Evolutionary conservation across 371 early-diverging fungal genomes (phyloP).

Genomic region (Rhizopus microsporus): DNA sequence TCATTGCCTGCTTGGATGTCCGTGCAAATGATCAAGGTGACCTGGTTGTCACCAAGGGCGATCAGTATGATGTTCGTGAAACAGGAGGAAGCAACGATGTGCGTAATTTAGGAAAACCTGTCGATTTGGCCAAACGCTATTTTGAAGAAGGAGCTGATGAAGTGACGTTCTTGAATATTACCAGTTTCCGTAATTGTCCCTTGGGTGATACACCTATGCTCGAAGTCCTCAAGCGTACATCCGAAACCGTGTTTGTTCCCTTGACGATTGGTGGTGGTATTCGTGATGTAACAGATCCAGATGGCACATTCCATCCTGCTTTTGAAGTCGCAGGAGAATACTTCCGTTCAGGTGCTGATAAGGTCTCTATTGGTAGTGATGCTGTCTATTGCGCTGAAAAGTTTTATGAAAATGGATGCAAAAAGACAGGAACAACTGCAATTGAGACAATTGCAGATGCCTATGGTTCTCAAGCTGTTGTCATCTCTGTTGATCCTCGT

Average conservation of each 20-base stretch:
- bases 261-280: slow-evolving; percentile 98
- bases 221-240: slow-evolving; percentile 83
- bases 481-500: slow-evolving; percentile 95
- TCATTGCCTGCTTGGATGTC: slow-evolving; percentile 97
- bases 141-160: slow-evolving; percentile 97
- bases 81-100: slow-evolving; percentile 68
- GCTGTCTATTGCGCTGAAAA: slow-evolving; percentile 96
- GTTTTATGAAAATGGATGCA: slow-evolving; percentile 56
- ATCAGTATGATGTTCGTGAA: slow-evolving; percentile 98
- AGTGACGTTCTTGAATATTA: slow-evolving; percentile 96
- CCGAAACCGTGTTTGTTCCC: slow-evolving; percentile 95
- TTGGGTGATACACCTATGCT: slow-evolving; percentile 93
- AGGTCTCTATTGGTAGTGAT: slow-evolving; percentile 97
- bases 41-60: slow-evolving; percentile 97
- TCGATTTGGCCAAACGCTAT: slow-evolving; percentile 89
- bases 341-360: slow-evolving; percentile 98
- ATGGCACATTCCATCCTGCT: slow-evolving; percentile 79
- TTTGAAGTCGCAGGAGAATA: slow-evolving; percentile 95
- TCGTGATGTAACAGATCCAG: slow-evolving; percentile 86
- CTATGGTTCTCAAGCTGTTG: slow-evolving; percentile 97
- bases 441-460: slow-evolving; percentile 92
- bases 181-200: slow-evolving; percentile 92
- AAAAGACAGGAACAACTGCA: slow-evolving; percentile 67
- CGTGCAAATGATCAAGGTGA: slow-evolving; percentile 95
- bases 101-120: slow-evolving; percentile 97